These are phyloP conservation scores for Apiotrichum veenhuisii DNA, from an alignment of 1,284 basidiomycete species.

Conservation along the genomic window DNA sequence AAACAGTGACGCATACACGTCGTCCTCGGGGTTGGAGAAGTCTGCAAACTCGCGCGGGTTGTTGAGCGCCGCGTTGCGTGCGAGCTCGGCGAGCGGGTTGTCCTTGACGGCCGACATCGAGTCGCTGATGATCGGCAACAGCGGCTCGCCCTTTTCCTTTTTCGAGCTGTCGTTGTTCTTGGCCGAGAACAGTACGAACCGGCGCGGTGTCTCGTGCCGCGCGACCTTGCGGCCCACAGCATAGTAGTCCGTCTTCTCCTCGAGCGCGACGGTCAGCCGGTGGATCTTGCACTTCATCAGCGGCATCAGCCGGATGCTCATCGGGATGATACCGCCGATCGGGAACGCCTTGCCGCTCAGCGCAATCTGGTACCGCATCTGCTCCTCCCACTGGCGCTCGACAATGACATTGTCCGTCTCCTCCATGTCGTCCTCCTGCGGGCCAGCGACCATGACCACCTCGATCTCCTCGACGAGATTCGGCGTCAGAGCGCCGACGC, in stretches of 20 bases:
- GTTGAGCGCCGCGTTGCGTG: conserved; percentile 39
- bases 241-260: conserved; percentile 80
- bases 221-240: conserved; percentile 66
- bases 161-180: conserved; percentile 52
- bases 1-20: conserved; percentile 51
- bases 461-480: conserved; percentile 70
- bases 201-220: conserved; percentile 67
- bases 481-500: conserved; percentile 73
- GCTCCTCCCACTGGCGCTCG: conserved; percentile 86
- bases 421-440: conserved; percentile 72
- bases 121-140: conserved; percentile 56
- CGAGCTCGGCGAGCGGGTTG: conserved; percentile 51
- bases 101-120: conserved; percentile 45
- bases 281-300: conserved; percentile 79
- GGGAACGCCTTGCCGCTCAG: conserved; percentile 76
- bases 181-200: conserved; percentile 66
- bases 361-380: conserved; percentile 72
- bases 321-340: conserved; percentile 75
- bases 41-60: conserved; percentile 40
- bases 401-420: conserved; percentile 78
- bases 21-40: conserved; percentile 50
- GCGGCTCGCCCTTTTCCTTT: conserved; percentile 48
- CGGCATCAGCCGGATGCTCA: conserved; percentile 79
- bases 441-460: conserved; percentile 71
- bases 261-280: conserved; percentile 70